Percentiles rank a stretch among this genome's conserved stretches.
These are phyloP conservation scores for Rhodosporidiobolus sp. DNA, from an alignment of 768 basidiomycete genomes.

Conservation along the genomic window DNA sequence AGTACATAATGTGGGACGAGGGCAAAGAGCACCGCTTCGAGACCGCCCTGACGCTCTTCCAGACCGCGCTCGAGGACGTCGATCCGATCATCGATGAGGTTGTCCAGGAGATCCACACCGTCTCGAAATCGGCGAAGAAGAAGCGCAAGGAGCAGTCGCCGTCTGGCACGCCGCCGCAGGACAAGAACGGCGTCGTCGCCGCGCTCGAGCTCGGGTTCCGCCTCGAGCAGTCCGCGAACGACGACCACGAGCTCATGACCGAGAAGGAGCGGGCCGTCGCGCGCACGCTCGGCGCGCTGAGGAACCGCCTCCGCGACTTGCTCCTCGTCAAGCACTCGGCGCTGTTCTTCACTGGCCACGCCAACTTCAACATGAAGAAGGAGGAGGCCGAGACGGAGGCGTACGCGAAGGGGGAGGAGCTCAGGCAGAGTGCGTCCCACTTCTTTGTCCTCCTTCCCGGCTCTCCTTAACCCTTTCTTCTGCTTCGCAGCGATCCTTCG, in stretches of 20 bases:
- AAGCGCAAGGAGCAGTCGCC: not conserved
- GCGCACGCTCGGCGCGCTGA: slow-evolving; percentile 6
- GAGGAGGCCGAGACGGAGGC: slow-evolving; percentile 31
- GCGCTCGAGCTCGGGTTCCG: slow-evolving; percentile 65
- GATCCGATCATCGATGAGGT: slow-evolving; percentile 26
- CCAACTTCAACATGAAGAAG: slow-evolving; percentile 31
- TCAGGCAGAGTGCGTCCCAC: too few species aligned
- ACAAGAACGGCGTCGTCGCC: slow-evolving; percentile 16
- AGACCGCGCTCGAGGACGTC: slow-evolving; percentile 7
- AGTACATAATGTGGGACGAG: slow-evolving; percentile 33
- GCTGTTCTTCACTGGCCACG: slow-evolving; percentile 37
- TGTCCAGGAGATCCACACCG: slow-evolving; percentile 11
- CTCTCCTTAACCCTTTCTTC: too few species aligned
- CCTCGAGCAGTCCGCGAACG: slow-evolving; percentile 29
- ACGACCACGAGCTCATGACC: not conserved
- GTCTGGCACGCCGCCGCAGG: not conserved
- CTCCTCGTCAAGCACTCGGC: slow-evolving; percentile 40
- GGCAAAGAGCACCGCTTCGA: slow-evolving; percentile 38
- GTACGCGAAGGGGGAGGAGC: slow-evolving; percentile 37
- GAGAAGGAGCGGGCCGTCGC: slow-evolving; percentile 16
- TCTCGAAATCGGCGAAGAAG: slow-evolving; percentile 14
- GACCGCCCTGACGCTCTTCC: slow-evolving; percentile 31
- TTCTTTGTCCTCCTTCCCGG: too few species aligned
- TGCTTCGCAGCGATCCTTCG: slow-evolving; percentile 32
- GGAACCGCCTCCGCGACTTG: slow-evolving; percentile 35